These are phyloP conservation scores for Verticillium longisporum DNA, from an alignment of 2,329 filamentous ascomycete species.

Conservation along the genomic window DNA sequence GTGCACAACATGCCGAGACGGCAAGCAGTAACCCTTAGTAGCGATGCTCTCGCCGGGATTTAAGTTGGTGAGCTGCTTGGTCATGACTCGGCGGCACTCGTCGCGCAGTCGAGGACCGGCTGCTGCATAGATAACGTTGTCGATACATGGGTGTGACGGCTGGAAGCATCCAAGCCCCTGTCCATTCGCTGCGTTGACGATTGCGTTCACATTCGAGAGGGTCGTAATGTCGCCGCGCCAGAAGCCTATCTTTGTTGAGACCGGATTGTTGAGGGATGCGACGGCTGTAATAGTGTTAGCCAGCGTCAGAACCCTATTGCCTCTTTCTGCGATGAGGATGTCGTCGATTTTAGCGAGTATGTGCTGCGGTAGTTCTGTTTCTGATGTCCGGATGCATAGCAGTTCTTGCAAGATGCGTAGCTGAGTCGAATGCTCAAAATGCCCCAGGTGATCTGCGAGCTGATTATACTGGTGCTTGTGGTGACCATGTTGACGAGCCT, in stretches of 20 bases:
- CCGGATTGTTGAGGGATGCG: neutral
- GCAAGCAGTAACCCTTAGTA: conserved; percentile 20
- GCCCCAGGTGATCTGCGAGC: conserved; percentile 4
- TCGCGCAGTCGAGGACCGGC: conserved; percentile 23
- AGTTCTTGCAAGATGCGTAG: conserved; percentile 14
- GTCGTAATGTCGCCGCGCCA: conserved; percentile 27
- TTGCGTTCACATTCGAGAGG: conserved; percentile 20
- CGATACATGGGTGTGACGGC: conserved; percentile 24
- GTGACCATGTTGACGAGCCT: conserved; percentile 1
- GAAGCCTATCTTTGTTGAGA: conserved; percentile 12
- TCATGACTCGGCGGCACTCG: conserved; percentile 20
- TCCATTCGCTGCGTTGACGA: conserved; percentile 26
- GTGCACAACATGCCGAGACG: conserved; percentile 21
- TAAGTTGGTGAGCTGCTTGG: conserved; percentile 14
- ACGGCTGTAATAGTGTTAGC: conserved; percentile 1
- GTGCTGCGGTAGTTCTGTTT: conserved; percentile 10
- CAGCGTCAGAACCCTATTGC: conserved; percentile 2
- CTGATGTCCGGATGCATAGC: conserved; percentile 18
- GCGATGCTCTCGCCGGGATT: conserved; percentile 18
- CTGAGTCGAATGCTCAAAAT: conserved; percentile 8
- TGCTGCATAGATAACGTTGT: conserved; percentile 24
- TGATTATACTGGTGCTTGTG: neutral
- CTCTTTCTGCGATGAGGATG: conserved; percentile 1
- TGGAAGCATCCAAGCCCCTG: conserved; percentile 26
- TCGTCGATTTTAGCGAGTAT: conserved; percentile 13